phyloP scores from a whole-genome alignment of 2,329 filamentous ascomycete species.

The Fusarium sp. region DNA sequence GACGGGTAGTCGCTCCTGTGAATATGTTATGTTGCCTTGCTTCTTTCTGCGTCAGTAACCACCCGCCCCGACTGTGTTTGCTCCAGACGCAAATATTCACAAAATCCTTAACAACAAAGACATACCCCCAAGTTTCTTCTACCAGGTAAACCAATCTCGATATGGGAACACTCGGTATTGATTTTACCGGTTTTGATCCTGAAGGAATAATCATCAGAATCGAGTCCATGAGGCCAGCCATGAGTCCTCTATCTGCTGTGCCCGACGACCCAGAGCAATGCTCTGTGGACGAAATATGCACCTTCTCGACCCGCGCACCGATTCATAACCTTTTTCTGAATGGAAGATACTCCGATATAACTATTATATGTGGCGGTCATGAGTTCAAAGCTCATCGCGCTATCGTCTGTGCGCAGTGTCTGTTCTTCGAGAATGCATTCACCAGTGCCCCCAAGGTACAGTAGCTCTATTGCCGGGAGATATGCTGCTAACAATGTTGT shows the following conservation, averaged over 20 bases:
- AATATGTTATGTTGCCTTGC: background rate
- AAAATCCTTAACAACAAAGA: background rate
- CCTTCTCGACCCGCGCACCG: background rate
- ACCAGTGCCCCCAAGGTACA: constrained; percentile 49
- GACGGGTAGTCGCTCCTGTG: background rate
- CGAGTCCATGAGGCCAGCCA: background rate
- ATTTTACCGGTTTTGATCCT: background rate
- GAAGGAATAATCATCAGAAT: background rate
- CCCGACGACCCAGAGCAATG: background rate
- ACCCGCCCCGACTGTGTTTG: background rate
- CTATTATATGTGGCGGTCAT: constrained; percentile 49
- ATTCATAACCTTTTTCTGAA: constrained; percentile 10
- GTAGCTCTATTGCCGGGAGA: background rate
- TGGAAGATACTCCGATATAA: constrained; percentile 53
- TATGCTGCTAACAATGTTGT: background rate
- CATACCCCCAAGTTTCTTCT: background rate
- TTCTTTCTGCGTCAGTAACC: background rate
- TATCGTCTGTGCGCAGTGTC: constrained; percentile 55
- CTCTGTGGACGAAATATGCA: constrained; percentile 11
- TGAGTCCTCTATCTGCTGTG: background rate
- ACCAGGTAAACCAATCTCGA: background rate
- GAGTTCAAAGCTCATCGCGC: constrained; percentile 54
- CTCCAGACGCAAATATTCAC: background rate
- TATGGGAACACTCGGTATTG: background rate
- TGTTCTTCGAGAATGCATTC: constrained; percentile 52